Percentiles rank a stretch among this genome's conserved stretches.
Conservation (phyloP, 129 eudicot species). For the Apium graveolens region DNA sequence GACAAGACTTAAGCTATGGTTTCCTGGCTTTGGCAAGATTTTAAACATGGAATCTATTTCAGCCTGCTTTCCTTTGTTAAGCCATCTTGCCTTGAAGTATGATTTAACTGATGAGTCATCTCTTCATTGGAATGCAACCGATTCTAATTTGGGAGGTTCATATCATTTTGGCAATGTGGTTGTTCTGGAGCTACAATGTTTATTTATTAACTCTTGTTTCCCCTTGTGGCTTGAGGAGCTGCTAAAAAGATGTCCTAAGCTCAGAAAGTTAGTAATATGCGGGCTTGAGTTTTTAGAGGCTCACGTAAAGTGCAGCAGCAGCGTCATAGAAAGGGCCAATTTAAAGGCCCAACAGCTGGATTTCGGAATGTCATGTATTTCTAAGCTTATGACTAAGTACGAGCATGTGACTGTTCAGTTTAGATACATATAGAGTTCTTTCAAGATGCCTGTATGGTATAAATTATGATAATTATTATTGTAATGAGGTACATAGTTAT, state of each 20-base stretch:
- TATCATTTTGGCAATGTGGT: constrained; percentile 56
- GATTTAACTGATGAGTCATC: constrained; percentile 53
- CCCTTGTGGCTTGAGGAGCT: constrained; percentile 61
- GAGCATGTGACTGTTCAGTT: constrained; percentile 63
- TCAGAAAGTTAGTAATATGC: constrained; percentile 52
- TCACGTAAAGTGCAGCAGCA: constrained; percentile 56
- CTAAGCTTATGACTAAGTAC: constrained; percentile 63
- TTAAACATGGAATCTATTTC: constrained; percentile 75
- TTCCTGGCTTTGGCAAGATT: constrained; percentile 66
- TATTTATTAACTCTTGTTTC: constrained; percentile 34
- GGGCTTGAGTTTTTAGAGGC: constrained; percentile 67
- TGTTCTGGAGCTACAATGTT: constrained; percentile 59
- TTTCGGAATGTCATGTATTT: constrained; percentile 49
- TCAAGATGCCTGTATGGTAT: neutral
- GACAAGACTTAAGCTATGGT: constrained; percentile 79
- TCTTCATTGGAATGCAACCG: constrained; percentile 42
- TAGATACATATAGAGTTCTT: constrained; percentile 42
- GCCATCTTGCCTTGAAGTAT: constrained; percentile 57
- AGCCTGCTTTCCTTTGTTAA: constrained; percentile 54
- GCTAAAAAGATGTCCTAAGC: constrained; percentile 60
- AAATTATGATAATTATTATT: too few relatives aligned
- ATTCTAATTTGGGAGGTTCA: constrained; percentile 11
- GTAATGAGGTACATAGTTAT: too few relatives aligned
- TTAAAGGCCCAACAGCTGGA: constrained; percentile 22
- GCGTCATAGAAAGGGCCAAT: too few relatives aligned